phyloP scores from a whole-genome alignment of 164 flowering plant genomes.

The Vitis rupestris region DNA sequence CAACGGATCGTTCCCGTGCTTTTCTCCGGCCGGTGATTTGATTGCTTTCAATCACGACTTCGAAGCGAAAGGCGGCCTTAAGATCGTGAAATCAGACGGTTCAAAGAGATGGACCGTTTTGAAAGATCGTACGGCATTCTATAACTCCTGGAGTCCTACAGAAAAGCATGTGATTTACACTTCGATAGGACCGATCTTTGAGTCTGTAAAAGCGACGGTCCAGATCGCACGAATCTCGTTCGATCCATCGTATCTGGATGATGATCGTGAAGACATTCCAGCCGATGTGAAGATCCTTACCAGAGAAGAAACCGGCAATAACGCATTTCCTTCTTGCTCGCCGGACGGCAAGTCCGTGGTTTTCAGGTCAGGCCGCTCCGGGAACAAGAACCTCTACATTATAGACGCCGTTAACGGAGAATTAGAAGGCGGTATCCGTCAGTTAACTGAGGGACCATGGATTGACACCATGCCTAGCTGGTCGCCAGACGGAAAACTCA shows the following conservation, averaged over 20 bases:
- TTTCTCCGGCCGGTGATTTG: slow-evolving; percentile 53
- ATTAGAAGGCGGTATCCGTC: slow-evolving; percentile 54
- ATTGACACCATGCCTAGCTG: slow-evolving; percentile 94
- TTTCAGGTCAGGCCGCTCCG: slow-evolving; percentile 79
- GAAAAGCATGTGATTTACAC: slow-evolving; percentile 65
- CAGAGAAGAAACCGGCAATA: slow-evolving; percentile 69
- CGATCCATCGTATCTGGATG: slow-evolving; percentile 29
- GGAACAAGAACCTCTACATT: slow-evolving; percentile 75
- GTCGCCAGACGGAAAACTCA: slow-evolving; percentile 79
- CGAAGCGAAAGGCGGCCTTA: slow-evolving; percentile 38
- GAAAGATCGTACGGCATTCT: slow-evolving; percentile 48
- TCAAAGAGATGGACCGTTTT: slow-evolving; percentile 64
- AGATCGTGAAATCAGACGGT: slow-evolving; percentile 62
- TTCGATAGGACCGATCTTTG: slow-evolving; percentile 72
- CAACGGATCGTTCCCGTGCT: slow-evolving; percentile 64
- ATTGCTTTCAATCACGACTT: slow-evolving; percentile 62
- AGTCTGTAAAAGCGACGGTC: slow-evolving; percentile 46
- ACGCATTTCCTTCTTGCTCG: slow-evolving; percentile 83
- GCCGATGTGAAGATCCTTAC: slow-evolving; percentile 57
- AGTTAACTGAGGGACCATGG: slow-evolving; percentile 78
- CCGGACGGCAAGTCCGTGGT: slow-evolving; percentile 76
- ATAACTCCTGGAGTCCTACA: slow-evolving; percentile 63
- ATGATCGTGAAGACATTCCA: slow-evolving; percentile 38
- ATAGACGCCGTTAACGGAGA: slow-evolving; percentile 77
- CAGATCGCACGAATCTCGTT: slow-evolving; percentile 76